Conservation (phyloP, 345 rosid genomes). For the Gossypium ekmanianum region DNA sequence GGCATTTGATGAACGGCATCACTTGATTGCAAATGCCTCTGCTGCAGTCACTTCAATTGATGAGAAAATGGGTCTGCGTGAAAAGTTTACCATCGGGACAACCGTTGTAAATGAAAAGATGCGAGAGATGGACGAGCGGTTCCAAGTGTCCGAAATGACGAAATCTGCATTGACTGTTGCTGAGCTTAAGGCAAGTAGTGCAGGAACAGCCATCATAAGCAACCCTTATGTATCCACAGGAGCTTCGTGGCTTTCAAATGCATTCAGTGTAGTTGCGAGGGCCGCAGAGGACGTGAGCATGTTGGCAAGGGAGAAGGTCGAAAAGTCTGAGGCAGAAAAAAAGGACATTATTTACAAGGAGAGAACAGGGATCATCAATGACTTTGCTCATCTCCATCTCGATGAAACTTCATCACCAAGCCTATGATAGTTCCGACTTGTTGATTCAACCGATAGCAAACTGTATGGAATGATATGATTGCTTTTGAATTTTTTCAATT, state of each 20-base stretch:
- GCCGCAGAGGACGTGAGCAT: slow-evolving; percentile 37
- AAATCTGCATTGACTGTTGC: slow-evolving; percentile 35
- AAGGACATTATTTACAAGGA: slow-evolving; percentile 22
- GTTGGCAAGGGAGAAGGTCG: slow-evolving; percentile 43
- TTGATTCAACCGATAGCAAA: slow-evolving; percentile 18
- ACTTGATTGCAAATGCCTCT: slow-evolving; percentile 38
- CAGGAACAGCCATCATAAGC: slow-evolving; percentile 36
- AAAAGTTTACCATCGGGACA: slow-evolving; percentile 35
- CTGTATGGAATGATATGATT: slow-evolving; percentile 22
- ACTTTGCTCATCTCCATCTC: slow-evolving; percentile 14
- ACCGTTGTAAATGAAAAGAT: slow-evolving; percentile 37
- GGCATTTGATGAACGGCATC: slow-evolving; percentile 44
- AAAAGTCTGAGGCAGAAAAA: slow-evolving; percentile 34
- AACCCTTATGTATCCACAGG: slow-evolving; percentile 37
- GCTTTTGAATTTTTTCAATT: slow-evolving; percentile 5
- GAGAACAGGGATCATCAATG: slow-evolving; percentile 10
- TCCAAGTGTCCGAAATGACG: slow-evolving; percentile 35
- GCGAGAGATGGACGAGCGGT: slow-evolving; percentile 37
- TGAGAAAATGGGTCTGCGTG: slow-evolving; percentile 34
- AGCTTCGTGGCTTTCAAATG: slow-evolving; percentile 43
- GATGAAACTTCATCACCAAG: slow-evolving; percentile 13
- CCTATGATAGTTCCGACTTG: slow-evolving; percentile 21
- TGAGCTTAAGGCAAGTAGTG: slow-evolving; percentile 39
- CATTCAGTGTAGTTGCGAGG: slow-evolving; percentile 32
- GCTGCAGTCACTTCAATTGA: slow-evolving; percentile 42